Base-by-base conservation (phyloP, 176 grass and related monocot genomes). In the Raddia distichophylla region DNA sequence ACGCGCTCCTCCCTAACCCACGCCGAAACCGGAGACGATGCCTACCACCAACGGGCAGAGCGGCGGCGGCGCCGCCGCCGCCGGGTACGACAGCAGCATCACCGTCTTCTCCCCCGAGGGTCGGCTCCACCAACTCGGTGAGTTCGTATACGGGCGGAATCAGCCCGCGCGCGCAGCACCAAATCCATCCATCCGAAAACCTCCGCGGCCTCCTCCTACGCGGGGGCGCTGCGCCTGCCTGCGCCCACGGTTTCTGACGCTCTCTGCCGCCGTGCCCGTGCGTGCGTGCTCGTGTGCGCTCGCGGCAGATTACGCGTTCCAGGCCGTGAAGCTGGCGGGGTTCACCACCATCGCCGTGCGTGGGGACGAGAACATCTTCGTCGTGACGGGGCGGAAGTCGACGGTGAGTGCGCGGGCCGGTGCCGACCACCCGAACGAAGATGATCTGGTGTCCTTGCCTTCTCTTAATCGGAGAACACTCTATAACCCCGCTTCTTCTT, bases 341-440 rank as follows among this genome's bases (percentile, higher is more conserved):
- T 63, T 90, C 88, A 93, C 91, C 67, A 88, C 88, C 57, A 81
- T 93, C 20, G 91, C 82, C 60, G 88, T 93, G 72, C 85, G 91
- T 22, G 88, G 88, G 48, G 84, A 62, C 63, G 88, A 93, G 57
- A 87, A 77, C 67, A 82, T 86, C 12, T 90, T 74, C 69, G 74
- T 90, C 57, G 59, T 93, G 65, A 82, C 88, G 57, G 88, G 76
- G 82, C 76, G 82, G 90, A 81, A 88, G 77, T 45, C 52, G 47
- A 69, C 69, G 50, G 77, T 82, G 72, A 91, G 89, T 52, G 12
- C 34, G 76, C 42, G 33, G 10, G 2, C 35, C 65, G 37, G 37
- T 40, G 37, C 37, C 37, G 37, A 40, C 37, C 37, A 40, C 3
- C 37, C 45, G 2, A 18, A 6, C n/a, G 18, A 5, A 5, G 8